A percentile compares a stretch with the other conserved stretches of the same genome.
Evolutionary conservation across 179 eudicot species (phyloP).

Genomic region (Silene noctiflora): DNA sequence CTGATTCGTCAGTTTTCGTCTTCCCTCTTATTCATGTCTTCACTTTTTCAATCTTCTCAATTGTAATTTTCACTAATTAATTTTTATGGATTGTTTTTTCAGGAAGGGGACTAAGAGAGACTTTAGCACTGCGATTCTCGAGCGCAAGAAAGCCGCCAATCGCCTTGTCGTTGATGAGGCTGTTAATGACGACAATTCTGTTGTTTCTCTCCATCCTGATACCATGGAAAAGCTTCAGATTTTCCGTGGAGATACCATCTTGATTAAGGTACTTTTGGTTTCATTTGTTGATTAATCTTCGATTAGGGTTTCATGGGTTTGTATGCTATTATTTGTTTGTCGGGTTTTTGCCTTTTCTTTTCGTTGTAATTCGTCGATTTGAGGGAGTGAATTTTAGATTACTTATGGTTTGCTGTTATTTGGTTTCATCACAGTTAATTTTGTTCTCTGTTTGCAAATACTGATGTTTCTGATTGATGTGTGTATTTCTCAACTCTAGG

Average conservation of each 20-base stretch:
- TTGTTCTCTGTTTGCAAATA: too few relatives aligned
- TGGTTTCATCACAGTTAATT: too few relatives aligned
- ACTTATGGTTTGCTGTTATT: too few relatives aligned
- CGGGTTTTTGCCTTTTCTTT: too few relatives aligned
- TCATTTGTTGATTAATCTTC: neutral
- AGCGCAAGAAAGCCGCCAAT: constrained; percentile 72
- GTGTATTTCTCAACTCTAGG: too few relatives aligned
- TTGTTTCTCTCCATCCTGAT: constrained; percentile 69
- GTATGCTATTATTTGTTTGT: too few relatives aligned
- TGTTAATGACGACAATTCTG: constrained; percentile 71
- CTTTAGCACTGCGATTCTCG: constrained; percentile 74
- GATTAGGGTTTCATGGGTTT: neutral
- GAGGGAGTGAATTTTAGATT: too few relatives aligned
- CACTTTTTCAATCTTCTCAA: neutral
- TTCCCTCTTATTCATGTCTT: neutral
- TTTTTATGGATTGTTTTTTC: constrained; percentile 8
- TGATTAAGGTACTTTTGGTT: constrained; percentile 39
- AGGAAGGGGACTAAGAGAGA: constrained; percentile 77
- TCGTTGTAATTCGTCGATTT: too few relatives aligned
- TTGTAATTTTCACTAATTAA: too few relatives aligned
- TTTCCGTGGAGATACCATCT: constrained; percentile 71
- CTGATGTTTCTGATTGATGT: too few relatives aligned
- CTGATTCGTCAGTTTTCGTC: constrained; percentile 43
- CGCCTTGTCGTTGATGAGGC: constrained; percentile 80
- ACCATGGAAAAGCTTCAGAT: constrained; percentile 90